phyloP scores from a whole-genome alignment of 345 rosid genomes.

The Cardiospermum halicacabum region DNA sequence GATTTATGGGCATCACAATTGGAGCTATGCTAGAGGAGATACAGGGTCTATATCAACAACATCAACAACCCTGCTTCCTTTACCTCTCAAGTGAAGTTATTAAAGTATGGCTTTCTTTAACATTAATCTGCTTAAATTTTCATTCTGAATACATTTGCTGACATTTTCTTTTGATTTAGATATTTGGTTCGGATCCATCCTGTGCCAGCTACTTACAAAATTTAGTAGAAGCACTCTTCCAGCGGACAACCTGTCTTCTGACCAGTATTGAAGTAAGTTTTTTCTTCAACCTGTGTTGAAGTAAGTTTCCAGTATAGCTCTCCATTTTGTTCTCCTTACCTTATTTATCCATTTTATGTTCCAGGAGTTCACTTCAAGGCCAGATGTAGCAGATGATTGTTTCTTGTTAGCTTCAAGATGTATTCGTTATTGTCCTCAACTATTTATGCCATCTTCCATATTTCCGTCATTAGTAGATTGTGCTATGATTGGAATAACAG shows the following conservation, averaged over 20 bases:
- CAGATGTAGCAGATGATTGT: slow-evolving; percentile 97
- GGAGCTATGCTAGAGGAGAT: slow-evolving; percentile 96
- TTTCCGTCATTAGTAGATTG: slow-evolving; percentile 83
- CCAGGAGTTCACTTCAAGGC: slow-evolving; percentile 92
- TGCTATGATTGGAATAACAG: slow-evolving; percentile 77
- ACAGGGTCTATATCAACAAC: slow-evolving; percentile 82
- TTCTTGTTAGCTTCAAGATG: slow-evolving; percentile 93
- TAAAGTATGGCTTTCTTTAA: slow-evolving; percentile 45
- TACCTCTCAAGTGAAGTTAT: slow-evolving; percentile 99
- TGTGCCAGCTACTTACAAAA: slow-evolving; percentile 79
- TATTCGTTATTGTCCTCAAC: slow-evolving; percentile 89
- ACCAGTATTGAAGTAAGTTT: slow-evolving; percentile 81
- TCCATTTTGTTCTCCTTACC: slow-evolving; percentile 13
- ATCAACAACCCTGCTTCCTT: slow-evolving; percentile 98
- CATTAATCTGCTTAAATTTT: not conserved
- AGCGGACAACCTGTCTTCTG: slow-evolving; percentile 74
- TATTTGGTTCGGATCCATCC: slow-evolving; percentile 94
- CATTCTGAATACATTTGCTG: slow-evolving; percentile 10
- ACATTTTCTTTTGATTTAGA: slow-evolving; percentile 46
- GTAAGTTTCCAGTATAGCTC: slow-evolving; percentile 31
- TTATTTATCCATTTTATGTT: slow-evolving; percentile 19
- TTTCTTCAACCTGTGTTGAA: slow-evolving; percentile 85
- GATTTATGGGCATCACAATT: slow-evolving; percentile 85
- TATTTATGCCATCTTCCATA: slow-evolving; percentile 74
- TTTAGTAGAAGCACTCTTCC: slow-evolving; percentile 87